Conservation (phyloP, 192 early-diverging fungal genomes). For the Coemansia sp. region DNA sequence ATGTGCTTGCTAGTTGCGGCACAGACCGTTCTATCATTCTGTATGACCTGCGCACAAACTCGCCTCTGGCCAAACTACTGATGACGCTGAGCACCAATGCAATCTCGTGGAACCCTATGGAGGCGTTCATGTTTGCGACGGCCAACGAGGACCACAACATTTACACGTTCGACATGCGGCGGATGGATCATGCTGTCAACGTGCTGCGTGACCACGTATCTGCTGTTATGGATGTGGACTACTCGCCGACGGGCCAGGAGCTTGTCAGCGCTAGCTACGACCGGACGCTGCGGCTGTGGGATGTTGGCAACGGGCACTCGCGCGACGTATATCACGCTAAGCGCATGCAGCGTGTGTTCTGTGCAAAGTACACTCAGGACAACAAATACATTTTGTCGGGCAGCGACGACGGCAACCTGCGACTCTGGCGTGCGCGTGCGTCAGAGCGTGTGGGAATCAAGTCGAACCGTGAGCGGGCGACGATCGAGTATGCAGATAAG, state of each 20-base stretch:
- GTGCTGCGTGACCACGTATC: constrained; percentile 96
- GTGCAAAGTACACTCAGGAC: constrained; percentile 92
- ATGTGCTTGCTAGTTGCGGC: constrained; percentile 87
- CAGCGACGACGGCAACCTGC: constrained; percentile 95
- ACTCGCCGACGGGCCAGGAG: constrained; percentile 95
- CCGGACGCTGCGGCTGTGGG: constrained; percentile 85
- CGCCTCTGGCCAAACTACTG: constrained; percentile 81
- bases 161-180: constrained; percentile 98
- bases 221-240: constrained; percentile 96
- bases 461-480: constrained; percentile 72
- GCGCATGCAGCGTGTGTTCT: constrained; percentile 97
- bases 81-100: constrained; percentile 90
- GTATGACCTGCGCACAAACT: constrained; percentile 89
- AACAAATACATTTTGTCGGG: constrained; percentile 92
- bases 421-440: constrained; percentile 95
- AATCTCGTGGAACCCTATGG: constrained; percentile 99
- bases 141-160: constrained; percentile 98
- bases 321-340: constrained; percentile 97
- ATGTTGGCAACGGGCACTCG: constrained; percentile 72
- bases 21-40: constrained; percentile 92
- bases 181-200: constrained; percentile 79
- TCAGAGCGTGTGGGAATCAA: constrained; percentile 77
- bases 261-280: constrained; percentile 97
- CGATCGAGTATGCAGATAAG: constrained; percentile 78
- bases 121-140: constrained; percentile 90